A percentile compares a stretch with the other conserved stretches of the same genome.
These are phyloP conservation scores for Citrullus colocynthis DNA, from an alignment of 306 rosid genomes.

Conservation along the genomic window DNA sequence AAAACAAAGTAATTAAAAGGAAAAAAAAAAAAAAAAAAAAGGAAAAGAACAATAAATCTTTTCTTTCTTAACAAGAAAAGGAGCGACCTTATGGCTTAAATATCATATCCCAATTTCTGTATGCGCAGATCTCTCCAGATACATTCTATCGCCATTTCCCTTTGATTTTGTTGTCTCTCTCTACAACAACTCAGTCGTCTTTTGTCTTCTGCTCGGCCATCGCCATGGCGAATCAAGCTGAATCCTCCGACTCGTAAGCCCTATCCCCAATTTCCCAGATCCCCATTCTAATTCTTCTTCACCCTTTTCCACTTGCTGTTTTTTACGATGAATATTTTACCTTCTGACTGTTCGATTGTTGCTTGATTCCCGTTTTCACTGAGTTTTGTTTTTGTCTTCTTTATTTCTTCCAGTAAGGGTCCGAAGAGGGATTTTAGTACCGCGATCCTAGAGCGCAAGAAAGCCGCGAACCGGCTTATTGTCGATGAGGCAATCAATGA, in stretches of 20 bases:
- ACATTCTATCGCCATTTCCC: not conserved
- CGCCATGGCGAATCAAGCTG: slow-evolving; percentile 13
- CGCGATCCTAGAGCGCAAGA: slow-evolving; percentile 62
- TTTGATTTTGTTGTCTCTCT: not conserved
- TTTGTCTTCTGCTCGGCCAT: not conserved
- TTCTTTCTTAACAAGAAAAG: slow-evolving; percentile 12
- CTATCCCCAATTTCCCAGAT: not conserved
- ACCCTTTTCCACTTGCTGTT: not conserved
- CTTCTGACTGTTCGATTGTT: not conserved
- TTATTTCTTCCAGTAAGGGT: slow-evolving; percentile 20
- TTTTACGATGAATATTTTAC: not conserved
- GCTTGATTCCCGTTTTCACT: not conserved
- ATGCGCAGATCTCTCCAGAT: not conserved
- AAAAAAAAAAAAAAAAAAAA: not conserved
- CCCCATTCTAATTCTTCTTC: slow-evolving; percentile 1
- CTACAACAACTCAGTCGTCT: not conserved
- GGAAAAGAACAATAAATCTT: not conserved
- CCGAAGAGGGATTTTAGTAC: slow-evolving; percentile 52
- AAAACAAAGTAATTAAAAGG: not conserved
- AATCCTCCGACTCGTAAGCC: slow-evolving; percentile 15
- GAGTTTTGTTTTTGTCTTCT: too few species aligned
- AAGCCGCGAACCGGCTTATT: slow-evolving; percentile 56
- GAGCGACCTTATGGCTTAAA: not conserved
- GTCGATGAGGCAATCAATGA: slow-evolving; percentile 68
- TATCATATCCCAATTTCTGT: not conserved